Base-by-base conservation (phyloP, 805 yeast genomes). In the Candida michaelii region DNA sequence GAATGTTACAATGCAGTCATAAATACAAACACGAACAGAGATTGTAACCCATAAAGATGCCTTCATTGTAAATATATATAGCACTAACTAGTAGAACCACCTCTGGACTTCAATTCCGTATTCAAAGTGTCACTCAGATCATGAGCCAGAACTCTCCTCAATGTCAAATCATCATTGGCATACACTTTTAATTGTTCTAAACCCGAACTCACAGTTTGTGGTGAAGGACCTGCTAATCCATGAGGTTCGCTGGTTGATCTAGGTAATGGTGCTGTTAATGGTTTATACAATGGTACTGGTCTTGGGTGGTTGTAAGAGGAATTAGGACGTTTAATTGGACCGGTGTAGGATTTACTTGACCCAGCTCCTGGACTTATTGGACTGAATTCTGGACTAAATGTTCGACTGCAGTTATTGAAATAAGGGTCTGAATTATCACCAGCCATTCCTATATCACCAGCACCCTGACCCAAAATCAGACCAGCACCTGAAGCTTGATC, bases 141-240 rank as follows among this genome's bases (percentile, higher is more conserved):
- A 34, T 30, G 18, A 3, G 35, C 35, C 27, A 25, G 39, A 15
- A 35, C 40, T 29, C 37, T 38, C 18, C 24, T 25, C 30, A 42
- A 40, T 8, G 23, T 16, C 10, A 42, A 27, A n/a, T 41, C 40
- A 12, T 33, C 42, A 8, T 9, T 12, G 25, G 25, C 29, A 25
- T 25, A 9, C 29, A 12, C 7, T 11, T 25, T 12, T 11, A 25
- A 7, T 11, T 7, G 44, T 11, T 44, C 47, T 25, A 44, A 44
- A 3, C 42, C 45, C 2, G 40, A 31, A 21, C 45, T 32, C 2
- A 15, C 31, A 14, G 43, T 24, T 12, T 36, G 37, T 2, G 40
- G 42, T n/a, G 47, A 39, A 25, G 29, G 29, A 11, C 29, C 29
- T 24, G n/a, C 7, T 10, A 27, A 9, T 7, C 29, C 29, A 25